phyloP scores from a whole-genome alignment of 805 yeast genomes.

The Schwanniomyces sp. region DNA sequence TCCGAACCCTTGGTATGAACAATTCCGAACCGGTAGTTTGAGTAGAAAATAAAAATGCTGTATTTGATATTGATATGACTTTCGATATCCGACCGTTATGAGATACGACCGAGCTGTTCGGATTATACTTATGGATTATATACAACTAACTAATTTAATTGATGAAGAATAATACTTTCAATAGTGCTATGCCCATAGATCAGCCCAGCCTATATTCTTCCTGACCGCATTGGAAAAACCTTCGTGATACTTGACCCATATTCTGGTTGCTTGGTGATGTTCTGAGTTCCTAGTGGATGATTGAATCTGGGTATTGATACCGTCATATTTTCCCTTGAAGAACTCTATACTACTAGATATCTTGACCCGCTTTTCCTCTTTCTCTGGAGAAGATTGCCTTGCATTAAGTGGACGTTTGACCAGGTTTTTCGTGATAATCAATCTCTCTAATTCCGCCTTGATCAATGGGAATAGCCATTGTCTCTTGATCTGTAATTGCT shows the following conservation, averaged over 20 bases:
- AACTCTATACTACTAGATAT: conserved; percentile 35
- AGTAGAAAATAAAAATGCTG: too few species aligned
- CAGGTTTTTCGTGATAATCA: conserved; percentile 7
- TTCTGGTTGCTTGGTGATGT: conserved; percentile 39
- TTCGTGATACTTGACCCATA: conserved; percentile 89
- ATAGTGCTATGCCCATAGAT: conserved; percentile 47
- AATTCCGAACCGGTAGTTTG: too few species aligned
- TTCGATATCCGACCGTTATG: background rate
- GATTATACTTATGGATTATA: background rate
- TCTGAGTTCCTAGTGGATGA: conserved; percentile 19
- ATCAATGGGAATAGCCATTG: conserved; percentile 38
- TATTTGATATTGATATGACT: too few species aligned
- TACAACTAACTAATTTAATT: background rate
- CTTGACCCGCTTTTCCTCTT: conserved; percentile 20
- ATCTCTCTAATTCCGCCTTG: conserved; percentile 30
- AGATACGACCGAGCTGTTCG: background rate
- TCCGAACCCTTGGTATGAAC: too few species aligned
- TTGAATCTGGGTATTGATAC: conserved; percentile 25
- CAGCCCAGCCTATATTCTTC: conserved; percentile 76
- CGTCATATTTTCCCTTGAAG: conserved; percentile 38
- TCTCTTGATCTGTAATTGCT: conserved; percentile 26
- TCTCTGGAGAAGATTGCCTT: conserved; percentile 3
- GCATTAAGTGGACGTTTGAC: conserved; percentile 8
- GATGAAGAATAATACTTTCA: background rate
- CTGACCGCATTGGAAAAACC: conserved; percentile 92